Evolutionary conservation across 345 rosid genomes (phyloP).

Genomic region (Camelina hispida): DNA sequence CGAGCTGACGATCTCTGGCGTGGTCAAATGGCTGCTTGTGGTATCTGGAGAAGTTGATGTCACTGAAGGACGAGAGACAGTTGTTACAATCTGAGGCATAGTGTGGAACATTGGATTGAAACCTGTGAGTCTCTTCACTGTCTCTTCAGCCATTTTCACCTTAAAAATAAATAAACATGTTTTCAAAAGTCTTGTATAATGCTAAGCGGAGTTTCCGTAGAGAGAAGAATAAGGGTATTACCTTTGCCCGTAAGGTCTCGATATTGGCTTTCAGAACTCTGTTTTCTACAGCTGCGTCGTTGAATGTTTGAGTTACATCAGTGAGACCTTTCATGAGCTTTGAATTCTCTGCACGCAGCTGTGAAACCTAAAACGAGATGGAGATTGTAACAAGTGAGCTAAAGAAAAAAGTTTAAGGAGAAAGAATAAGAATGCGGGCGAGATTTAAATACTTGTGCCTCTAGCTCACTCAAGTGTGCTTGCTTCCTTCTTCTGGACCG

Average conservation of each 20-base stretch:
- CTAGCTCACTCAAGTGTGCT: conserved; percentile 87
- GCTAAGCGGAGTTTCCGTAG: neutral
- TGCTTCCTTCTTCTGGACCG: conserved; percentile 96
- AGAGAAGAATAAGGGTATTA: conserved; percentile 32
- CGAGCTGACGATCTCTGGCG: conserved; percentile 28
- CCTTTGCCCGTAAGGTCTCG: conserved; percentile 93
- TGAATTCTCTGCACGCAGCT: conserved; percentile 80
- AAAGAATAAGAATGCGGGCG: neutral
- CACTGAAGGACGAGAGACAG: conserved; percentile 53
- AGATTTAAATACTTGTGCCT: conserved; percentile 68
- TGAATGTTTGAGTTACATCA: conserved; percentile 75
- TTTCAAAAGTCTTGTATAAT: neutral
- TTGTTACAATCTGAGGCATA: conserved; percentile 55
- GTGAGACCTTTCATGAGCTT: conserved; percentile 67
- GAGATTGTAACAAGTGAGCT: conserved; percentile 10
- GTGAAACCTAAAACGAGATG: conserved; percentile 62
- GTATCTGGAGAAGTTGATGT: conserved; percentile 48
- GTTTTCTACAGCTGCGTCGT: conserved; percentile 80
- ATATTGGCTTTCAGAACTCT: conserved; percentile 92
- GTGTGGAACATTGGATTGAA: conserved; percentile 66
- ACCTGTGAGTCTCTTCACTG: conserved; percentile 80
- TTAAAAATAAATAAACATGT: conserved; percentile 37
- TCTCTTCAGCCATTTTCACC: conserved; percentile 98
- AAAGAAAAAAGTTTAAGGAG: neutral
- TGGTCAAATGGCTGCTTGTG: conserved; percentile 44